These are phyloP conservation scores for Dendrocalamus sinicus DNA, from an alignment of 176 grass and related monocot genomes.

Conservation along the genomic window DNA sequence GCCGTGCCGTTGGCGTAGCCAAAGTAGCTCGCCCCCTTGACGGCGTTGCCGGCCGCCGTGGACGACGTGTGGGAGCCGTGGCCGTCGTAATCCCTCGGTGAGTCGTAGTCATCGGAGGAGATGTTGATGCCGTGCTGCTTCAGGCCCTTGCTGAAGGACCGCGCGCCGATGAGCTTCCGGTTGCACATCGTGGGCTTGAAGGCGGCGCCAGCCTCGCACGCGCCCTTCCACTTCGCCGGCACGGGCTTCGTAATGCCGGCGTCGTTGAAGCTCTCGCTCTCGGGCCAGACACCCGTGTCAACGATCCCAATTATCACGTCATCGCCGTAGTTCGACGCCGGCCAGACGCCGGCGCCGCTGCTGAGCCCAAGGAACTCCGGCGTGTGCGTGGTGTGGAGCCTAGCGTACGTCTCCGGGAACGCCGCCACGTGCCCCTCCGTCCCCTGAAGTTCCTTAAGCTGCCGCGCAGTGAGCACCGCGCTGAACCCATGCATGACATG, in stretches of 20 bases:
- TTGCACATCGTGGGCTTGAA: slow-evolving; percentile 57
- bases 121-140: slow-evolving; percentile 39
- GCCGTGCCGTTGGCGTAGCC: slow-evolving; percentile 69
- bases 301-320: slow-evolving; percentile 70
- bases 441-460: slow-evolving; percentile 40
- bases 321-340: slow-evolving; percentile 54
- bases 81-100: slow-evolving; percentile 58
- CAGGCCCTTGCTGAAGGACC: slow-evolving; percentile 56
- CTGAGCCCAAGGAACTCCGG: slow-evolving; percentile 69
- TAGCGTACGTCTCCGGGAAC: slow-evolving; percentile 69
- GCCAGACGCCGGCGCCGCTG: slow-evolving; percentile 19
- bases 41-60: slow-evolving; percentile 60
- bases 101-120: slow-evolving; percentile 50
- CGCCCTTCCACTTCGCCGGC: slow-evolving; percentile 59
- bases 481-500: slow-evolving; percentile 78
- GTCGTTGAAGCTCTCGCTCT: slow-evolving; percentile 62
- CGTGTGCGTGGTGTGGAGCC: slow-evolving; percentile 62
- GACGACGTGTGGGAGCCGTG: slow-evolving; percentile 79
- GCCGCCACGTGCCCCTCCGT: slow-evolving; percentile 57
- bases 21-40: slow-evolving; percentile 34
- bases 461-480: slow-evolving; percentile 53
- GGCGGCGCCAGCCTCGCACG: slow-evolving; percentile 45
- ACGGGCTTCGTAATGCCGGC: slow-evolving; percentile 34
- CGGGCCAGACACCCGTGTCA: slow-evolving; percentile 57
- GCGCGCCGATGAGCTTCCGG: slow-evolving; percentile 62